Conservation (phyloP, 73 alveolate species). For the Paraurostyla sp. region DNA sequence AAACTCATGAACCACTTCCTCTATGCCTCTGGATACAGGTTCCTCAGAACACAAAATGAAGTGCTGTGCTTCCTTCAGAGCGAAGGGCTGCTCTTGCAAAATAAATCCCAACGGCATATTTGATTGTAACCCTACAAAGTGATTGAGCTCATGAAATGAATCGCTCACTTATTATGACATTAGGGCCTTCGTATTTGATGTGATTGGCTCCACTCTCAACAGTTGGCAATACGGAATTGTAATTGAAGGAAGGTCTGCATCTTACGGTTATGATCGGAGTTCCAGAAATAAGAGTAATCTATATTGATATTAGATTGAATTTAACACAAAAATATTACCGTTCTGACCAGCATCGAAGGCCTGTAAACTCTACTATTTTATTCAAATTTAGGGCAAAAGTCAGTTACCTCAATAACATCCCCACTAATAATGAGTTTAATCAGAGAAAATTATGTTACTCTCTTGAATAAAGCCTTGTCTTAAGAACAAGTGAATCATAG, state of each 20-base stretch:
- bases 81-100: constrained; percentile 32
- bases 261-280: constrained; percentile 36
- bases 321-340: background rate
- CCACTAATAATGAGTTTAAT: constrained; percentile 14
- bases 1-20: constrained; percentile 47
- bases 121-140: constrained; percentile 14
- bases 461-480: constrained; percentile 48
- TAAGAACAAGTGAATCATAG: constrained; percentile 25
- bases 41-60: constrained; percentile 59
- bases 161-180: constrained; percentile 6
- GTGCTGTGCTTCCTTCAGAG: constrained; percentile 35
- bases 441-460: background rate
- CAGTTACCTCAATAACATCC: constrained; percentile 63
- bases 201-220: constrained; percentile 59
- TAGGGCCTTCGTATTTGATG: constrained; percentile 53
- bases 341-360: constrained; percentile 59
- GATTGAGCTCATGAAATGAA: background rate
- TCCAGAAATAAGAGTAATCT: constrained; percentile 57
- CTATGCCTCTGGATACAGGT: constrained; percentile 28
- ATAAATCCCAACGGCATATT: constrained; percentile 11
- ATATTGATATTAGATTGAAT: too few relatives aligned
- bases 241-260: constrained; percentile 63
- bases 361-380: constrained; percentile 42
- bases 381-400: constrained; percentile 62
- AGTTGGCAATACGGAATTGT: constrained; percentile 59